Evolutionary conservation across 495 filamentous ascomycete species (phyloP), one percentile per base, ranked within the genome.

Genomic region (Aspergillus steynii): DNA sequence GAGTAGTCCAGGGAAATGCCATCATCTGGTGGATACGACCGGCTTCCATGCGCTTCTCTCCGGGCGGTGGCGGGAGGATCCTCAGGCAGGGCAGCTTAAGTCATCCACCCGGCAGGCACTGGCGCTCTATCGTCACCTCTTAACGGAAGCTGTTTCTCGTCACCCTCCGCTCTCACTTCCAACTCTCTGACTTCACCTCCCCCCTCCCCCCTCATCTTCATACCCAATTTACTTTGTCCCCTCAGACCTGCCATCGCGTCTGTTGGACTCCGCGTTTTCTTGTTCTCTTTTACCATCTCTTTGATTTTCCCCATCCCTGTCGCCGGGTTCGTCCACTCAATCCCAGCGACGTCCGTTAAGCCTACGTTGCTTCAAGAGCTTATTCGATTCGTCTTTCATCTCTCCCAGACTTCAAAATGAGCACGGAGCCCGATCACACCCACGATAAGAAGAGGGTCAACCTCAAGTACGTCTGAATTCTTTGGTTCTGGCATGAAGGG

Each of bases 371-470:
- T 62, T 64, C 53, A 65, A 60, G 56, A 59, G 60, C 61, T 63
- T 55, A 26, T 53, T 54, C 2, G 37, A 55, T 61, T 52, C 32
- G 29, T 20, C 47, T 53, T 29, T 29, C 58, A 55, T 51, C 50
- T 56, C 34, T 28, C 28, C 27, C 42, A 61, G 46, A 59, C 42
- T 27, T 55, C 74, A 87, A 68, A 61, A 89, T 89, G 86, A 83
- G 85, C 69, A 76, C 82, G 53, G 86, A 93, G 70, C 88, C 86
- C 55, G 91, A 96, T 65, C 88, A 93, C 71, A 76, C 75, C 48
- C 74, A 80, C 53, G 69, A 81, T 55, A 96, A 96, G 88, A 88
- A 89, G 81, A 96, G 96, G 88, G 88, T 90, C 74, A 90, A 97
- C 80, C 80, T 97, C 70, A 85, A 88, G 92, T 96, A 88, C 72